Percentiles rank a stretch among this genome's conserved stretches.
phyloP scores from a whole-genome alignment of 2,329 filamentous ascomycete genomes.

The Escovopsis sp. region DNA sequence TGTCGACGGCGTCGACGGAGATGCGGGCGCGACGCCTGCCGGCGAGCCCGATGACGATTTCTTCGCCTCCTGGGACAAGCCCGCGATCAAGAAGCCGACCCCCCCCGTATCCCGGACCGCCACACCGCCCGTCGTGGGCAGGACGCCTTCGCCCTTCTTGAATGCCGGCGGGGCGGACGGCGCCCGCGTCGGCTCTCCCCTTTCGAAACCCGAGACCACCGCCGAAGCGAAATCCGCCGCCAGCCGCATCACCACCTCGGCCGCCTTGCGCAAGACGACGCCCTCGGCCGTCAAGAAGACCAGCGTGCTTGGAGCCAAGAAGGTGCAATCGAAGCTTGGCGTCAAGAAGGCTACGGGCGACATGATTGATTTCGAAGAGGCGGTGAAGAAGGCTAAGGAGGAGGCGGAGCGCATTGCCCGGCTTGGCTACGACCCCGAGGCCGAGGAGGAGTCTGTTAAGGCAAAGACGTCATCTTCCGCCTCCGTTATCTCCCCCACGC shows the following conservation, averaged over 20 bases:
- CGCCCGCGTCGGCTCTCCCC: conserved; percentile 69
- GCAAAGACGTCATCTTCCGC: conserved; percentile 34
- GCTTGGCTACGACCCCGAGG: conserved; percentile 87
- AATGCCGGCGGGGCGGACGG: conserved; percentile 55
- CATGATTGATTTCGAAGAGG: conserved; percentile 88
- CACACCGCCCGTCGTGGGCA: conserved; percentile 67
- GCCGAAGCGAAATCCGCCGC: conserved; percentile 44
- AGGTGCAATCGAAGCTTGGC: conserved; percentile 61
- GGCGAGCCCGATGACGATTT: conserved; percentile 87
- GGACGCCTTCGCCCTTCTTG: conserved; percentile 81
- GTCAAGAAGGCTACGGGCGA: conserved; percentile 79
- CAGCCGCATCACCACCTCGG: conserved; percentile 60
- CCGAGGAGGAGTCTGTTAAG: conserved; percentile 46
- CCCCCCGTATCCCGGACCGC: conserved; percentile 82
- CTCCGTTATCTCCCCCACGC: conserved; percentile 56
- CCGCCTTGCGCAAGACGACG: conserved; percentile 65
- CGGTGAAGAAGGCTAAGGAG: conserved; percentile 92
- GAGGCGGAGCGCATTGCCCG: conserved; percentile 93
- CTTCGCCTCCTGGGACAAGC: conserved; percentile 98
- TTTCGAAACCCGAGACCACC: conserved; percentile 44
- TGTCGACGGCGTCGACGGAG: conserved; percentile 55
- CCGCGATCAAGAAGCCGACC: conserved; percentile 87
- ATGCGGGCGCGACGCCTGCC: conserved; percentile 60
- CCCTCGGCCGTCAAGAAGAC: conserved; percentile 57
- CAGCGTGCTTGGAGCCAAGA: conserved; percentile 76